Base-by-base conservation (phyloP, 2,329 filamentous ascomycete species). In the Arachnopeziza araneosa region DNA sequence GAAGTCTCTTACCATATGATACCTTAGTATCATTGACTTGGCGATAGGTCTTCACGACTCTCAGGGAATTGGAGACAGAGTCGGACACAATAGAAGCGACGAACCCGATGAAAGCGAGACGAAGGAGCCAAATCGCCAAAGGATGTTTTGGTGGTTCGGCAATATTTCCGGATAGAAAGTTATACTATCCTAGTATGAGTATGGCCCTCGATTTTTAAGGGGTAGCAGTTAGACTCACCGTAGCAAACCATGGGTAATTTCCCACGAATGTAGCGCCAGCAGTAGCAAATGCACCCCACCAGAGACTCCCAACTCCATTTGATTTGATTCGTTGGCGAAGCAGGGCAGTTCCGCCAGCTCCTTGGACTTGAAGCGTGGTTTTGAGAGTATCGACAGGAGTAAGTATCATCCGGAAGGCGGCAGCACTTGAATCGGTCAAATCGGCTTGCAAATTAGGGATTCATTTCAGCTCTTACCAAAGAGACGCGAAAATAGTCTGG, bases 231-330 rank as follows among this genome's bases (percentile, higher is more conserved):
- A 24, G 44, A 56, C 71, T 55, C 65, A 78, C 77, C 0, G 78
- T 80, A 10, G 77, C 78, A 59, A 80, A 80, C 78, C 78, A 80
- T 2, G 78, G 78, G 50, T 80, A 80, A 55, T 80, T 75, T 2
- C 78, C 78, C 1, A 78, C 78, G 60, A 80, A 80, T 0, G 78
- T 80, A 0, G 78, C 78, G 1, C 76, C 78, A 0, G 78, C 78
- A 0, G 78, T 80, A 3, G 78, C 78, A 53, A 80, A 70, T 0
- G 78, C 78, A 12, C 78, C 78, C 78, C 78, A 80, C 77, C 78
- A 80, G 10, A 80, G 66, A 57, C 77, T 80, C 1, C 76, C 76
- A 2, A 79, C 26, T 0, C 78, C 78, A 22, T 80, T 68, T 0
- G 70, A 72, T 66, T 76, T 78, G 64, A 80, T 71, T 1, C 78